Base-by-base conservation (phyloP, 2,329 filamentous ascomycete genomes). In the Trichophyton schoenleinii region DNA sequence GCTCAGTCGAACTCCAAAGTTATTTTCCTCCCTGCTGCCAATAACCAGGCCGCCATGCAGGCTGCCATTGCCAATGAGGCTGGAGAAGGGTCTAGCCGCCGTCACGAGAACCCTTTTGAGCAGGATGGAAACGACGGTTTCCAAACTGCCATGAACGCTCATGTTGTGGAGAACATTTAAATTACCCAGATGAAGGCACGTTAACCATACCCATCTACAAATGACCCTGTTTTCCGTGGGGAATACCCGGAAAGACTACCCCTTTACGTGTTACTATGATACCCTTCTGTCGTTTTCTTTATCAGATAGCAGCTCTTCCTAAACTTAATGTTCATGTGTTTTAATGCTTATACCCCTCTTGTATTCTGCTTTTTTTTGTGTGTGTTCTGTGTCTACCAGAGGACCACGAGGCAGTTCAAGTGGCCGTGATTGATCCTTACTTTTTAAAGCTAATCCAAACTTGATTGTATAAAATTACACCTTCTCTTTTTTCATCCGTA, bases 131-230 rank as follows among this genome's bases (percentile, higher is more conserved):
- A 74, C 65, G 82, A 85, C 66, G 83, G 86, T 60, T 88, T 96
- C 73, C 86, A 92, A 75, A 81, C 83, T 68, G 90, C 89, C 38
- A 83, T 96, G 72, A 91, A 94, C 72, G 84, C 91, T 60, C 83
- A 84, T 63, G 80, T 95, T 44, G 81, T 96, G 66, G 89, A 96
- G 80, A 87, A 91, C 75, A 92, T 96, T 74, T 96, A 80, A 81
- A 57, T 22, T 25, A 52, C 9, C 9, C 1, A 3, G 22, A 28
- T 38, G 34, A 38, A 38, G 34, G 11, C 34, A 38, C 34, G 4
- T 38, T 38, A 38, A 13, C 11, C 3, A 38, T 13, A 11, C 34
- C 6, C 6, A 31, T 7, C 6, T 1, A 31, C 28, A 31, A 31
- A 31, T 7, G 5, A 7, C 6, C 6, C 28, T 7, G 28, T 31